phyloP scores from a whole-genome alignment of 2,329 filamentous ascomycete species.

The Arthrinium puccinioides region DNA sequence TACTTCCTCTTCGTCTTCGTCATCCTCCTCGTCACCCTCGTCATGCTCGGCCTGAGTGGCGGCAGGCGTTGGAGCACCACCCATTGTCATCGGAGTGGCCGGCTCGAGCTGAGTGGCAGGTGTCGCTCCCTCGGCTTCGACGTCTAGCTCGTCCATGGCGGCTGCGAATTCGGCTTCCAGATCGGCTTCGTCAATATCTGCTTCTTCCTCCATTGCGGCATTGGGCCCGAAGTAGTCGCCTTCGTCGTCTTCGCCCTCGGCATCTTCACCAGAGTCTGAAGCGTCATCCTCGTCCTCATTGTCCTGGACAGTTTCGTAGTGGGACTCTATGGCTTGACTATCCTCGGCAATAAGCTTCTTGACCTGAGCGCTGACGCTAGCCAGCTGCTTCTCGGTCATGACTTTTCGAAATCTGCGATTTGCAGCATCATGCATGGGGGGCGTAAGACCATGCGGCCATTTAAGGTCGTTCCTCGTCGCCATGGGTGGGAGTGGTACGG shows the following conservation, averaged over 20 bases:
- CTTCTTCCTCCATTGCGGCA: conserved; percentile 35
- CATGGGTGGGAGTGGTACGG: conserved; percentile 62
- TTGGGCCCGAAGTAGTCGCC: conserved; percentile 38
- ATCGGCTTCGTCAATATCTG: conserved; percentile 30
- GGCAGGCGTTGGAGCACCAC: conserved; percentile 37
- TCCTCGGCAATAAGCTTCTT: conserved; percentile 68
- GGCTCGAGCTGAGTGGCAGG: conserved; percentile 34
- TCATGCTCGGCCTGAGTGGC: conserved; percentile 32
- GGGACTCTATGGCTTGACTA: conserved; percentile 49
- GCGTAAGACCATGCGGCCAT: conserved; percentile 81
- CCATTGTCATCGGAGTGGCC: conserved; percentile 36
- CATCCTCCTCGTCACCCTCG: conserved; percentile 31
- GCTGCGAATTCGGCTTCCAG: conserved; percentile 43
- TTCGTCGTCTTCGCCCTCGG: conserved; percentile 44
- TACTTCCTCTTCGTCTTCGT: conserved; percentile 35
- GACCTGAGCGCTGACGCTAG: conserved; percentile 76
- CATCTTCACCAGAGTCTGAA: conserved; percentile 36
- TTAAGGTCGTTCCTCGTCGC: conserved; percentile 57
- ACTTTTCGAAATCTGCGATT: conserved; percentile 79
- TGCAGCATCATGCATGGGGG: conserved; percentile 78
- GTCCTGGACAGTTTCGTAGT: conserved; percentile 50
- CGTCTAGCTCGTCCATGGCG: conserved; percentile 8
- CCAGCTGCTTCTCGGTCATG: conserved; percentile 74
- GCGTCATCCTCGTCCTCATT: conserved; percentile 43
- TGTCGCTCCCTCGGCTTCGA: conserved; percentile 18